phyloP scores from a whole-genome alignment of 2,329 filamentous ascomycete genomes.

The Talaromyces verruculosus region DNA sequence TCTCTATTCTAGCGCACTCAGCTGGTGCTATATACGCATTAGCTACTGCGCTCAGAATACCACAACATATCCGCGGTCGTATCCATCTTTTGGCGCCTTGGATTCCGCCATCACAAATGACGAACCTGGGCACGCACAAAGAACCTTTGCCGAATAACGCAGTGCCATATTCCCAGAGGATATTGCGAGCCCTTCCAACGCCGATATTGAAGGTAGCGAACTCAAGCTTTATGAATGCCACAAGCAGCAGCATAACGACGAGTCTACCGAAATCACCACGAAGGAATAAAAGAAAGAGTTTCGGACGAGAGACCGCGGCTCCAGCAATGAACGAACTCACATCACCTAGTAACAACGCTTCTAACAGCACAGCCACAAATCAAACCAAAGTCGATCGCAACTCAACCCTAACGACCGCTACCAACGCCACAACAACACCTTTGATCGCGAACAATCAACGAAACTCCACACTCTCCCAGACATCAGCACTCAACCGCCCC shows the following conservation, averaged over 20 bases:
- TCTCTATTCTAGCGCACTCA: conserved; percentile 93
- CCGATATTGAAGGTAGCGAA: conserved; percentile 92
- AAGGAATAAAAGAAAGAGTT: conserved; percentile 58
- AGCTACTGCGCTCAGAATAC: conserved; percentile 91
- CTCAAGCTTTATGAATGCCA: conserved; percentile 90
- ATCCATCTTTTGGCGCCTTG: conserved; percentile 86
- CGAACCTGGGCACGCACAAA: conserved; percentile 70
- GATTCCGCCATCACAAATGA: conserved; percentile 95
- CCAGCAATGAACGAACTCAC: conserved; percentile 50
- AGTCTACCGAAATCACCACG: conserved; percentile 68
- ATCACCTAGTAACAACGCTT: conserved; percentile 5
- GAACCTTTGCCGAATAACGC: conserved; percentile 77
- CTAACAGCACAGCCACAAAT: background rate
- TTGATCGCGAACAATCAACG: background rate
- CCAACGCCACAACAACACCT: background rate
- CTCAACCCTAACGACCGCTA: background rate
- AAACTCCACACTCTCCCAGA: conserved; percentile 5
- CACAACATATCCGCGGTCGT: conserved; percentile 88
- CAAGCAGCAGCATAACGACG: conserved; percentile 79
- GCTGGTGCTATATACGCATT: conserved; percentile 97
- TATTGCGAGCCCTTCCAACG: conserved; percentile 84
- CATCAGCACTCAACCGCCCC: background rate
- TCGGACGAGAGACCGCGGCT: conserved; percentile 40
- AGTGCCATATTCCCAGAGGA: conserved; percentile 86
- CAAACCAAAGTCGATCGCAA: background rate